A percentile compares a stretch with the other conserved stretches of the same genome.
Evolutionary conservation across 169 alveolate species (phyloP).

Genomic region (Plasmodium fragile): DNA sequence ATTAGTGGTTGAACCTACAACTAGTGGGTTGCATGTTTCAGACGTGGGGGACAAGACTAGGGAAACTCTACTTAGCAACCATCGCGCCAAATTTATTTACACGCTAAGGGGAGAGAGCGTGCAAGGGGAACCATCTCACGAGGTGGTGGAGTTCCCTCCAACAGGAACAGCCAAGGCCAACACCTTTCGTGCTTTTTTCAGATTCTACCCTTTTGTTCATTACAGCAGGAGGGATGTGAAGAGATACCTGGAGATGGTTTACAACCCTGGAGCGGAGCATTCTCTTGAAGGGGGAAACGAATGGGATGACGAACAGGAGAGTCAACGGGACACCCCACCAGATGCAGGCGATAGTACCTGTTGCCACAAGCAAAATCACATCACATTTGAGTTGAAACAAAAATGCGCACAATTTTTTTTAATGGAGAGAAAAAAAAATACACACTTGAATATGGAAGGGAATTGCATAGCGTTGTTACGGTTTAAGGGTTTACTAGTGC

Average conservation of each 20-base stretch:
- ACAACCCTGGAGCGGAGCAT: neutral
- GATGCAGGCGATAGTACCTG: no score
- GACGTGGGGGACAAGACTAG: neutral
- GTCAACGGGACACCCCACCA: neutral
- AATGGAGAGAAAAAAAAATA: neutral
- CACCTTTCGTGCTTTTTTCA: neutral
- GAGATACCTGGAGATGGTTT: neutral
- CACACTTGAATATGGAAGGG: conserved; percentile 14
- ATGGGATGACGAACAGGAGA: neutral
- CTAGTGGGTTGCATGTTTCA: neutral
- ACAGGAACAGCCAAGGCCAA: neutral
- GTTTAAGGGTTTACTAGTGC: conserved; percentile 12
- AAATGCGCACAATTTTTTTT: neutral
- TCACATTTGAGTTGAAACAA: neutral
- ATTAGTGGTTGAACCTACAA: neutral
- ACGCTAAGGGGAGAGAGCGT: neutral
- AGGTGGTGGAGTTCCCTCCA: neutral
- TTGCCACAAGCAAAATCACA: no score
- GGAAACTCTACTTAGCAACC: neutral
- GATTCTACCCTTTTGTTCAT: neutral
- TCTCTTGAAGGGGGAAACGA: neutral
- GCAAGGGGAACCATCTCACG: neutral
- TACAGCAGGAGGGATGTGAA: conserved; percentile 19
- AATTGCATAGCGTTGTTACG: neutral
- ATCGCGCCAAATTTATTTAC: neutral